Base-by-base conservation (phyloP, 805 yeast genomes). In the Saccharomycopsis sp. region DNA sequence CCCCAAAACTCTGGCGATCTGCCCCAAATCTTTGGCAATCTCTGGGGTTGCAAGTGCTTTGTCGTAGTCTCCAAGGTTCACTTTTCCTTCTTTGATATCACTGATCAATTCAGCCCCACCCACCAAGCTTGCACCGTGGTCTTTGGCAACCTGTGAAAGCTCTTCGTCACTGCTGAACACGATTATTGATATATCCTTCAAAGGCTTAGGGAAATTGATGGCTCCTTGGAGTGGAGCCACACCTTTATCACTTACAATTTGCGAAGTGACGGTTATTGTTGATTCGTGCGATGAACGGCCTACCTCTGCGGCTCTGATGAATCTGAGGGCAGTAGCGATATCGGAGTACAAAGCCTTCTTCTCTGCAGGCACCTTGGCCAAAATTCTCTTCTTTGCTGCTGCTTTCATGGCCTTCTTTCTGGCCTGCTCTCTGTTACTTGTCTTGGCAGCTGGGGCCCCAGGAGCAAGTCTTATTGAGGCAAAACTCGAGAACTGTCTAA, bases 41-140 rank as follows among this genome's bases (percentile, higher is more conserved):
- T 89, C 97, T 1, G 96, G 89, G 1, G 97, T 86, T 3, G 97
- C 95, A 68, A 86, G 85, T 52, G 90, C 83, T 66, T 84, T 85
- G 66, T 90, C 91, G 65, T 84, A 86, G 62, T 80, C 78, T 18
- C 46, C 24, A 24, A 84, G 70, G 16, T 74, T 74, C 34, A 82
- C 66, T 34, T 74, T 73, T 16, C 80, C 81, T 7, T 74, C 72
- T 52, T 76, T 72, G 62, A 92, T 85, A 54, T 77, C 69, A 37
- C 83, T 84, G 34, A 94, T 75, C 55, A 89, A 73, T 24, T 87
- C 88, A 40, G 74, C 69, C 12, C 94, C 95, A 20, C 96, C 97
- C 23, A 84, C 87, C 3, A 78, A 64, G 14, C 77, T 69, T 21
- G 90, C 89, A 50, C 91, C 89, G 23, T 81, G 77, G 9, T 72